Percentiles rank a stretch among this genome's conserved stretches.
Evolutionary conservation across 805 yeast species (phyloP).

Genomic region (Candida nonsorbophila): DNA sequence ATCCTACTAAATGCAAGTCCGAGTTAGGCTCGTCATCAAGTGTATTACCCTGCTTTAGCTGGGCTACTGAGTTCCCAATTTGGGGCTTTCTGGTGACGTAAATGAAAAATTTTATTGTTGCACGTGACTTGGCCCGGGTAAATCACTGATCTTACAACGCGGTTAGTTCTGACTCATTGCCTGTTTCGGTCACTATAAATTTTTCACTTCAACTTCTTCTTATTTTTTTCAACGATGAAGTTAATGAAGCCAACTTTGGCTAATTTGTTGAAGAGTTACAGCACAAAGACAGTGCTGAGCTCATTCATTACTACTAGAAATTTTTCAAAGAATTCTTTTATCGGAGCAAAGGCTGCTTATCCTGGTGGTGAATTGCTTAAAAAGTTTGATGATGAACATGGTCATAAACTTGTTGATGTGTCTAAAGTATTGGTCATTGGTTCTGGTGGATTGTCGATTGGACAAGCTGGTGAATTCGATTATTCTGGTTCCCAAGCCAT

Average conservation of each 20-base stretch:
- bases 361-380: conserved; percentile 61
- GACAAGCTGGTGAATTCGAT: conserved; percentile 99
- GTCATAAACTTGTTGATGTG: conserved; percentile 72
- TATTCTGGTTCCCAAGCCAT: conserved; percentile 99
- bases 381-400: conserved; percentile 53
- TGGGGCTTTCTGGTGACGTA: too few species aligned
- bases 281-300: not conserved
- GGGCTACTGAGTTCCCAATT: too few species aligned
- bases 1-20: too few species aligned
- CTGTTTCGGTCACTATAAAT: conserved; percentile 9
- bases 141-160: conserved; percentile 13
- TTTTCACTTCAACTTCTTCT: conserved; percentile 2
- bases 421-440: conserved; percentile 88
- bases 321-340: not conserved
- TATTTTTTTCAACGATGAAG: not conserved
- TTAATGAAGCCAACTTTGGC: not conserved
- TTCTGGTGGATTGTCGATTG: conserved; percentile 96
- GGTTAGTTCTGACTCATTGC: conserved; percentile 11
- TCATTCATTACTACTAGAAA: not conserved
- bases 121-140: too few species aligned
- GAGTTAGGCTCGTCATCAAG: too few species aligned
- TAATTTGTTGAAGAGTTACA: not conserved
- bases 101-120: too few species aligned
- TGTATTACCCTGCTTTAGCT: too few species aligned
- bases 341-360: conserved; percentile 21